A percentile compares a stretch with the other conserved stretches of the same genome.
Conservation (phyloP, 176 grass and related monocot species). For the Tillandsia fasciculata region DNA sequence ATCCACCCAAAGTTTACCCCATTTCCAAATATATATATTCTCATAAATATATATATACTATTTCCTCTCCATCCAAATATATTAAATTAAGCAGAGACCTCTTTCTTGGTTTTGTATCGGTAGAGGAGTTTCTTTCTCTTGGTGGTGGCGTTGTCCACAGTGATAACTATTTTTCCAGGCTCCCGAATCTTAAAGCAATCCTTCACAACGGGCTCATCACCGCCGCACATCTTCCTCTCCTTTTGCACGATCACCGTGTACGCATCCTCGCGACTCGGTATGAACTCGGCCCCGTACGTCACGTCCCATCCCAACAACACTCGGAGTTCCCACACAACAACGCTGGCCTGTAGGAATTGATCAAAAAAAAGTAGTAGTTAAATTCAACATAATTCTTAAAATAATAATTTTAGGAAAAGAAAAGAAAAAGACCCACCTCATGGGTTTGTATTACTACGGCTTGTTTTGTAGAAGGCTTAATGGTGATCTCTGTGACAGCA, state of each 20-base stretch:
- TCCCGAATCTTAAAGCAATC: conserved; percentile 69
- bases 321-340: conserved; percentile 71
- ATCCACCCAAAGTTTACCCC: too few relatives aligned
- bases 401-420: too few relatives aligned
- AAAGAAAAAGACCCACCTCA: conserved; percentile 27
- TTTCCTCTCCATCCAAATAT: too few relatives aligned
- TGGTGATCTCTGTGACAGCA: conserved; percentile 44
- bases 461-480: conserved; percentile 72
- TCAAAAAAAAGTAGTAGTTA: too few relatives aligned
- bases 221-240: conserved; percentile 52
- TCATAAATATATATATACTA: too few relatives aligned
- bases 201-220: conserved; percentile 74
- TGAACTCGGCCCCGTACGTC: conserved; percentile 67
- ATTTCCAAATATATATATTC: too few relatives aligned
- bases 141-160: conserved; percentile 54
- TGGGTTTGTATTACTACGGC: conserved; percentile 52
- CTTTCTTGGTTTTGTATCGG: conserved; percentile 64
- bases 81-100: too few relatives aligned
- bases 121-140: conserved; percentile 98
- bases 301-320: conserved; percentile 78
- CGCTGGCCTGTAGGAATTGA: too few relatives aligned
- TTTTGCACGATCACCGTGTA: conserved; percentile 97
- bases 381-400: too few relatives aligned
- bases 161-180: conserved; percentile 57
- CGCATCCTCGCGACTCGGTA: conserved; percentile 48